Evolutionary conservation across 495 filamentous ascomycete species (phyloP).

Genomic region (Aspergillus cristatus): DNA sequence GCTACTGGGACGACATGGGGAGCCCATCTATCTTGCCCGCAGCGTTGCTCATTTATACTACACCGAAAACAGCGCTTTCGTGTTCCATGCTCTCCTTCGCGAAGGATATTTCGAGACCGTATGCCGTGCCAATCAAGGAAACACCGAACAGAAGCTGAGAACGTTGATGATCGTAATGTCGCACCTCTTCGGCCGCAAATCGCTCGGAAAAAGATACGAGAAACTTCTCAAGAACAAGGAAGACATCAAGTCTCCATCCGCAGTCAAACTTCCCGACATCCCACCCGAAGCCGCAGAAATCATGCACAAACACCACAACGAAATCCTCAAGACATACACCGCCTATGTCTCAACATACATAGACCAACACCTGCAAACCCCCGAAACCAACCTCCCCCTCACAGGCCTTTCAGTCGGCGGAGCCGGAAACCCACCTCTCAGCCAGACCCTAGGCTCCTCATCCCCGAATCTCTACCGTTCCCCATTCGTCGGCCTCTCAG

Average conservation of each 20-base stretch:
- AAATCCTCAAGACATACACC: constrained; percentile 53
- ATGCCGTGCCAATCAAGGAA: constrained; percentile 38
- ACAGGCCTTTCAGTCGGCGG: constrained; percentile 39
- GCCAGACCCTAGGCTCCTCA: constrained; percentile 2
- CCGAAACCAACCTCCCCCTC: constrained; percentile 50
- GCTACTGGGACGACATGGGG: constrained; percentile 49
- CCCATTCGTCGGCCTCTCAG: constrained; percentile 62
- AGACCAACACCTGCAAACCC: constrained; percentile 45
- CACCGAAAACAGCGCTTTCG: constrained; percentile 62
- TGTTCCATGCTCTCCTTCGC: constrained; percentile 62
- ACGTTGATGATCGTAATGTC: constrained; percentile 55
- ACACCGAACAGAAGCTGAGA: constrained; percentile 26
- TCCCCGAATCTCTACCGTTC: constrained; percentile 43
- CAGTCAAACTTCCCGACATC: constrained; percentile 55
- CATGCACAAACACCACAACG: constrained; percentile 50
- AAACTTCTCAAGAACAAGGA: constrained; percentile 26
- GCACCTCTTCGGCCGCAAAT: constrained; percentile 56
- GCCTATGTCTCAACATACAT: constrained; percentile 61
- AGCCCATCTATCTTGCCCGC: constrained; percentile 60
- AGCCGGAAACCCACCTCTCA: constrained; percentile 6
- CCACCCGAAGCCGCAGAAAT: constrained; percentile 45
- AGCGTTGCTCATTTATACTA: constrained; percentile 62
- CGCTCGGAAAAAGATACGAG: constrained; percentile 34
- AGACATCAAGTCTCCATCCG: constrained; percentile 41
- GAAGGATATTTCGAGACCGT: constrained; percentile 58